Percentiles rank a stretch among this genome's conserved stretches.
Conservation (phyloP, 306 rosid genomes). For the Sicyos baderoa region DNA sequence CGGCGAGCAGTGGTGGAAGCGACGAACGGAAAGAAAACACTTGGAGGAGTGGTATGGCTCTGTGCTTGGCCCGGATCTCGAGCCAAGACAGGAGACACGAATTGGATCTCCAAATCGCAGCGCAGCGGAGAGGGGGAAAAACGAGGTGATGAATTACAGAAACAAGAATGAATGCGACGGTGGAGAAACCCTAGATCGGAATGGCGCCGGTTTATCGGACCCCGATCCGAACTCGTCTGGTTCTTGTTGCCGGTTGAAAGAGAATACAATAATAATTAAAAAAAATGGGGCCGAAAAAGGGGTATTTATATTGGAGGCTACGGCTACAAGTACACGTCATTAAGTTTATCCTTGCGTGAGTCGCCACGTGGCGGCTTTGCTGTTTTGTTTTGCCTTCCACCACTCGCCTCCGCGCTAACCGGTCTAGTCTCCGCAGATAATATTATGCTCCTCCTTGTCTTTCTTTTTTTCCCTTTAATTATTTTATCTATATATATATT, state of each 20-base stretch:
- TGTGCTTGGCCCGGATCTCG: constrained; percentile 78
- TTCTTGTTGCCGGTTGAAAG: neutral
- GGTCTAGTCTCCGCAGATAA: neutral
- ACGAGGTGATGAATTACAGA: neutral
- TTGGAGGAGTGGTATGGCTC: constrained; percentile 28
- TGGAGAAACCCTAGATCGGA: constrained; percentile 15
- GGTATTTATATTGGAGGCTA: constrained; percentile 51
- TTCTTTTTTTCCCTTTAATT: too few species aligned
- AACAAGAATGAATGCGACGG: neutral
- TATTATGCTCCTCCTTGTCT: neutral
- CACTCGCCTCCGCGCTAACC: constrained; percentile 17
- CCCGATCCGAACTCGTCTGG: constrained; percentile 10
- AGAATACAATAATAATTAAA: constrained; percentile 9
- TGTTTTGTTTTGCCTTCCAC: neutral
- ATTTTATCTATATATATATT: too few species aligned
- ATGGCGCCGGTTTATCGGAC: constrained; percentile 9
- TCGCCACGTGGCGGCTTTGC: constrained; percentile 22
- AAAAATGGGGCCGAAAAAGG: neutral
- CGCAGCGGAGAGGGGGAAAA: too few species aligned
- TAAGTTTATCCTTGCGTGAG: neutral
- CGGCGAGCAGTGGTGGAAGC: constrained; percentile 1
- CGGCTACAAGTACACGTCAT: constrained; percentile 48
- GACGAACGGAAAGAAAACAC: constrained; percentile 27
- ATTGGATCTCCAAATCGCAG: constrained; percentile 17
- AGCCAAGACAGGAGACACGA: constrained; percentile 62